phyloP scores from a whole-genome alignment of 208 protist species.

The Leishmania gerbilli region DNA sequence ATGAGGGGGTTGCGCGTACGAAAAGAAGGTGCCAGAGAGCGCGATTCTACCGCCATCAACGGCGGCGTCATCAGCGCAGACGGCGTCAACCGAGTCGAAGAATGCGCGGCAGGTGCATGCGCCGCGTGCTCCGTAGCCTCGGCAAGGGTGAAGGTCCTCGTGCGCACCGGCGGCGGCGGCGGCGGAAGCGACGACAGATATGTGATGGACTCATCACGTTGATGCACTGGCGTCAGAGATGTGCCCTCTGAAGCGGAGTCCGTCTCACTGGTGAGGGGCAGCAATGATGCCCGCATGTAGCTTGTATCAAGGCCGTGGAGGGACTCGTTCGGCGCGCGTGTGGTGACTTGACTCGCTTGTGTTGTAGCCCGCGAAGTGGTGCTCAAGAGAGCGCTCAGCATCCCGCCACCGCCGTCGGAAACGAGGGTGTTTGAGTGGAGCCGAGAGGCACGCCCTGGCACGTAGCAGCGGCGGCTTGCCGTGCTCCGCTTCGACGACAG shows the following conservation, averaged over 20 bases:
- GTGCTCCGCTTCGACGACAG: not conserved
- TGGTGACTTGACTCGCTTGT: not conserved
- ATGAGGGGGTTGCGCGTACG: not conserved
- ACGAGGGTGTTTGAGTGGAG: not conserved
- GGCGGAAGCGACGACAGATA: not conserved
- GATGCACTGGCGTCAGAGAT: not conserved
- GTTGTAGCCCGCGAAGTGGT: not conserved
- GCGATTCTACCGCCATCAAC: not conserved
- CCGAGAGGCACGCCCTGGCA: not conserved
- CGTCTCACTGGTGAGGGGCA: conserved; percentile 8
- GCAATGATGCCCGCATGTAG: not conserved
- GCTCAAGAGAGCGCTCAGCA: too few relatives aligned
- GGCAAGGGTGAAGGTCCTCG: not conserved
- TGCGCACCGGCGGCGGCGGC: not conserved
- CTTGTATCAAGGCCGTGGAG: not conserved
- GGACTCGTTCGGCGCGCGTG: not conserved
- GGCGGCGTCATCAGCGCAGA: not conserved
- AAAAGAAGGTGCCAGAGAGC: not conserved
- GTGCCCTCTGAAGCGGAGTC: not conserved
- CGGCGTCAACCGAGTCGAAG: not conserved
- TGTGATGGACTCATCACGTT: not conserved
- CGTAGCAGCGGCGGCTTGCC: not conserved
- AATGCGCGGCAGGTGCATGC: not conserved
- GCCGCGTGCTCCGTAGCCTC: too few relatives aligned
- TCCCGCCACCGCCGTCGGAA: not conserved